Evolutionary conservation across 371 early-diverging fungal genomes (phyloP).

Genomic region (Mortierella sp.): DNA sequence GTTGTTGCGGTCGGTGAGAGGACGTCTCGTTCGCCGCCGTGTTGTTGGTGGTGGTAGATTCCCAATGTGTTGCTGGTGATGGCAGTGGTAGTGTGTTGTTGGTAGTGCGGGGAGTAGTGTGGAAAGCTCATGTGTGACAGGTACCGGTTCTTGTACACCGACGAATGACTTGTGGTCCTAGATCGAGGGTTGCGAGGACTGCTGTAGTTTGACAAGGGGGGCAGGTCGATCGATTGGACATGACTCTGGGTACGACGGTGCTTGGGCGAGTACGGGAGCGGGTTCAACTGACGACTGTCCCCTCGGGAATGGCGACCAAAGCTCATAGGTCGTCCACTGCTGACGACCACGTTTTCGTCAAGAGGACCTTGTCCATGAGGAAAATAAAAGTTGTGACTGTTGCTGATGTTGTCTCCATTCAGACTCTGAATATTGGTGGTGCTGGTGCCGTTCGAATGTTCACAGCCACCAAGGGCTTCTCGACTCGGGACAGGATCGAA

Average conservation of each 20-base stretch:
- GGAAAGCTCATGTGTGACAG: conserved; percentile 23
- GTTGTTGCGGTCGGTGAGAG: neutral
- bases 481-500: neutral
- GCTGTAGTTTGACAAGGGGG: neutral
- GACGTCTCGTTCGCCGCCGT: neutral
- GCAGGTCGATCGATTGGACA: conserved; percentile 20
- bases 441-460: conserved; percentile 1
- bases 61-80: neutral
- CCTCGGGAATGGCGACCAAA: conserved; percentile 7
- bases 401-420: neutral
- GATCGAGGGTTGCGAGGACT: conserved; percentile 1
- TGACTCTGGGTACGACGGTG: conserved; percentile 40
- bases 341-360: neutral
- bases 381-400: neutral
- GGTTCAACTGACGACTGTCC: conserved; percentile 18
- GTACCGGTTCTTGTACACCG: conserved; percentile 31
- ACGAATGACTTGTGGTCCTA: conserved; percentile 20
- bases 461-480: neutral
- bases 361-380: neutral
- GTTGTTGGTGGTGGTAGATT: conserved; percentile 2
- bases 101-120: conserved; percentile 21
- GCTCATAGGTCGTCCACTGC: conserved; percentile 4
- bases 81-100: conserved; percentile 5
- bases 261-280: conserved; percentile 14
- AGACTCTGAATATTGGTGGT: neutral